A percentile compares a stretch with the other conserved stretches of the same genome.
phyloP scores from a whole-genome alignment of 2,329 filamentous ascomycete species.

The Ophiostoma perfectum region DNA sequence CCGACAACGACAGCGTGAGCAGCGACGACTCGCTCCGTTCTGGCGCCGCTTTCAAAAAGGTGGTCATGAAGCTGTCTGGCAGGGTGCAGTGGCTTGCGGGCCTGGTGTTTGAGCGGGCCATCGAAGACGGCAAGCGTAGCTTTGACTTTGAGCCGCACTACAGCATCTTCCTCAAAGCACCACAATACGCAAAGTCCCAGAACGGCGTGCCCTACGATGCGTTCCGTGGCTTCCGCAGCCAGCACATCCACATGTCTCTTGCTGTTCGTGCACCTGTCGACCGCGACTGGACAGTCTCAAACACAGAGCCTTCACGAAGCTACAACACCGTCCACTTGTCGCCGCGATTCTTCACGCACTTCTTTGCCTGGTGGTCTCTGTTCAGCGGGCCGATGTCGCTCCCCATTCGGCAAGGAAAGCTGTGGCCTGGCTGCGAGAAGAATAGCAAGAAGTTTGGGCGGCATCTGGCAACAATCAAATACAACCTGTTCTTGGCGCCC shows the following conservation, averaged over 20 bases:
- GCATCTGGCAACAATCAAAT: conserved; percentile 97
- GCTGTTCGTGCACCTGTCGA: conserved; percentile 82
- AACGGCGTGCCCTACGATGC: conserved; percentile 67
- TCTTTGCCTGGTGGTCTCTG: conserved; percentile 95
- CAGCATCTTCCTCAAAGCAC: conserved; percentile 78
- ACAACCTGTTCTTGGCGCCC: conserved; percentile 85
- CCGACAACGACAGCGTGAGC: conserved; percentile 45
- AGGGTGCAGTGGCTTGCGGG: conserved; percentile 91
- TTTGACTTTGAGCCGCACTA: conserved; percentile 94
- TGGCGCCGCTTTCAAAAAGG: conserved; percentile 90
- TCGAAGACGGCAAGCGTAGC: conserved; percentile 64
- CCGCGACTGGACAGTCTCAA: conserved; percentile 76
- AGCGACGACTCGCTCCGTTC: conserved; percentile 61
- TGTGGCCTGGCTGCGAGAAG: conserved; percentile 91
- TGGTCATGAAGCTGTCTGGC: conserved; percentile 96
- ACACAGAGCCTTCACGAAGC: conserved; percentile 71
- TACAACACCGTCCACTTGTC: conserved; percentile 96
- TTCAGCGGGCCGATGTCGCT: conserved; percentile 94
- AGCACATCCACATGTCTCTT: conserved; percentile 93
- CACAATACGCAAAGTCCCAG: conserved; percentile 61
- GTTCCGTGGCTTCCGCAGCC: conserved; percentile 92
- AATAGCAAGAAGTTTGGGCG: conserved; percentile 98
- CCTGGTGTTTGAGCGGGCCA: conserved; percentile 82
- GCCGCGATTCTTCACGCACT: conserved; percentile 95
- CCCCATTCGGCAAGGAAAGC: conserved; percentile 81